Percentiles rank a stretch among this genome's conserved stretches.
Evolutionary conservation across 2,329 filamentous ascomycete species (phyloP).

Genomic region (Diaporthe batatas): DNA sequence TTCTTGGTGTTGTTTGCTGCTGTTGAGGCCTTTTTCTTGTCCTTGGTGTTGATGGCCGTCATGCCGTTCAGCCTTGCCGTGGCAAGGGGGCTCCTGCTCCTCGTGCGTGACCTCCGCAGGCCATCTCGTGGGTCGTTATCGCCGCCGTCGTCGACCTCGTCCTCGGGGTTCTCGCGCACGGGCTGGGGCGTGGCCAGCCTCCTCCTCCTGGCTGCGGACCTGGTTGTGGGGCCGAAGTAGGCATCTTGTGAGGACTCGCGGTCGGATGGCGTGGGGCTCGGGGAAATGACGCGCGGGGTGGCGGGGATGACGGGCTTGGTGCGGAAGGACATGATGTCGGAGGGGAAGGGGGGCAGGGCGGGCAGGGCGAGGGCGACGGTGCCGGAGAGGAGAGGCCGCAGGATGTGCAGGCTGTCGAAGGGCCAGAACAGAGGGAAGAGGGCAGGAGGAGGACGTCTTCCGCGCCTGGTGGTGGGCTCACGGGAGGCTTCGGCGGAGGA

Average conservation of each 20-base stretch:
- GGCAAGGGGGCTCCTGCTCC: conserved; percentile 78
- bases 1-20: conserved; percentile 43
- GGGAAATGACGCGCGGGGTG: conserved; percentile 90
- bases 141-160: conserved; percentile 52
- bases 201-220: conserved; percentile 76
- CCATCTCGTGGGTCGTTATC: conserved; percentile 62
- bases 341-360: conserved; percentile 71
- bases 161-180: conserved; percentile 70
- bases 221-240: conserved; percentile 81
- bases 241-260: conserved; percentile 65
- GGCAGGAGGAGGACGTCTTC: conserved; percentile 60
- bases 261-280: conserved; percentile 82
- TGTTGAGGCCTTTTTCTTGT: conserved; percentile 45
- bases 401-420: conserved; percentile 57
- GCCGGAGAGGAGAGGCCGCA: conserved; percentile 68
- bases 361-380: conserved; percentile 67
- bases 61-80: conserved; percentile 66
- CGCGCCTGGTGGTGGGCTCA: background rate
- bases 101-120: conserved; percentile 74
- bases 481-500: too few species aligned
- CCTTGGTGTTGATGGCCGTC: conserved; percentile 61
- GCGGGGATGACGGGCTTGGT: conserved; percentile 73
- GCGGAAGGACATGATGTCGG: conserved; percentile 64
- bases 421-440: conserved; percentile 47
- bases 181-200: conserved; percentile 68